Conservation (phyloP, 2,329 filamentous ascomycete genomes). For the Byssothecium circinans region DNA sequence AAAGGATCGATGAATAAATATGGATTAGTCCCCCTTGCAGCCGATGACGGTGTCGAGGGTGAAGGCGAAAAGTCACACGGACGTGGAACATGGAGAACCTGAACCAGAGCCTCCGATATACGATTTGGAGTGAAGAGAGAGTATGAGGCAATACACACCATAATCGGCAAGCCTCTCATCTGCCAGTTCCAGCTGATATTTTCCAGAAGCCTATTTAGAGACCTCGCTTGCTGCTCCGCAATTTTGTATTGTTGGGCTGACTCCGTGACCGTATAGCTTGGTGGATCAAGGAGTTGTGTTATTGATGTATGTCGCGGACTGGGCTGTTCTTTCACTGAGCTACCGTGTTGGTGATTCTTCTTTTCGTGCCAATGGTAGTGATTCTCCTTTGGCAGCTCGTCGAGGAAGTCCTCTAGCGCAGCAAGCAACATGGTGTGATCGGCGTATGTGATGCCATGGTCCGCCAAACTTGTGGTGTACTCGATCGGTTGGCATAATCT, state of each 20-base stretch:
- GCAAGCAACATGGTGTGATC: conserved; percentile 21
- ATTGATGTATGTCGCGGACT: too few species aligned
- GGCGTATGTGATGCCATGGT: conserved; percentile 28
- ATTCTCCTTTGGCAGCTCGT: conserved; percentile 10
- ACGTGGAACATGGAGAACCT: conserved; percentile 20
- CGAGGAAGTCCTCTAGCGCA: conserved; percentile 20
- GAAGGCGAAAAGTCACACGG: neutral
- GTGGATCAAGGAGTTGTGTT: too few species aligned
- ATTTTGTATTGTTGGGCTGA: conserved; percentile 14
- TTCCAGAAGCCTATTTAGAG: conserved; percentile 20
- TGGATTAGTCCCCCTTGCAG: neutral
- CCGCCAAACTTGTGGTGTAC: conserved; percentile 28
- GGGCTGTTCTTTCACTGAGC: too few species aligned
- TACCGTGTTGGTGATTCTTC: too few species aligned
- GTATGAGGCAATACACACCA: conserved; percentile 27
- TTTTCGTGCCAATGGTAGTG: too few species aligned
- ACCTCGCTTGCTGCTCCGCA: conserved; percentile 14
- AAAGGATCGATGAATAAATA: conserved; percentile 25
- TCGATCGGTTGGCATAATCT: conserved; percentile 29
- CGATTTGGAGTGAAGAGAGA: conserved; percentile 27
- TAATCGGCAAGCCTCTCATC: conserved; percentile 21
- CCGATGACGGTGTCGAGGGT: too few species aligned
- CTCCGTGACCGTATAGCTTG: conserved; percentile 3
- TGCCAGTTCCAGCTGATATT: conserved; percentile 23
- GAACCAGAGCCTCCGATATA: conserved; percentile 24